A percentile compares a stretch with the other conserved stretches of the same genome.
phyloP scores from a whole-genome alignment of 2,329 filamentous ascomycete species.

The Trichoderma sp. region DNA sequence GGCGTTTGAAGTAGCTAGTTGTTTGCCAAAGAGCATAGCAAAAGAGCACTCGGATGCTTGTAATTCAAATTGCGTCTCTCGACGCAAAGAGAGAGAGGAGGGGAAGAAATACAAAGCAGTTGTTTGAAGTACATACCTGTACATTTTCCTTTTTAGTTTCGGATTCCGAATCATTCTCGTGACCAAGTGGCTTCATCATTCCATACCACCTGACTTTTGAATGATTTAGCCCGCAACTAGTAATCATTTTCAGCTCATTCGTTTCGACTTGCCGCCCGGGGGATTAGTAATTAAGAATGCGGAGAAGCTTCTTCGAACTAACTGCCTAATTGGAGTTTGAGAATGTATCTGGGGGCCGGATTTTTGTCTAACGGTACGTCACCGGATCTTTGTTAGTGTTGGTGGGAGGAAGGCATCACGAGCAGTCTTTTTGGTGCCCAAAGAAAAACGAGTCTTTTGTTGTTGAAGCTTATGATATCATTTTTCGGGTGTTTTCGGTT shows the following conservation, averaged over 20 bases:
- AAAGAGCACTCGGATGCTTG: neutral
- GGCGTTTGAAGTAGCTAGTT: slow-evolving; percentile 13
- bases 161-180: neutral
- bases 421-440: neutral
- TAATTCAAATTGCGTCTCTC: neutral
- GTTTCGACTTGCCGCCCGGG: neutral
- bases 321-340: neutral
- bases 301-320: neutral
- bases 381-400: neutral
- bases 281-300: neutral
- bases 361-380: neutral
- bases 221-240: neutral
- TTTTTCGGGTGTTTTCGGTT: neutral
- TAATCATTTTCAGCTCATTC: neutral
- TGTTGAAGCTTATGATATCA: neutral
- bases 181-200: neutral
- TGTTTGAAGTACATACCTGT: neutral
- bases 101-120: neutral
- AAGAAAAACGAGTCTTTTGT: neutral
- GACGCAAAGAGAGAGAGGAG: neutral
- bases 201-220: neutral
- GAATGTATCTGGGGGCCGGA: neutral
- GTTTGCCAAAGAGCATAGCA: neutral
- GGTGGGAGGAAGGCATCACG: neutral
- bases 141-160: neutral